phyloP scores from a whole-genome alignment of 1,284 basidiomycete species.

The Mycena citricolor region DNA sequence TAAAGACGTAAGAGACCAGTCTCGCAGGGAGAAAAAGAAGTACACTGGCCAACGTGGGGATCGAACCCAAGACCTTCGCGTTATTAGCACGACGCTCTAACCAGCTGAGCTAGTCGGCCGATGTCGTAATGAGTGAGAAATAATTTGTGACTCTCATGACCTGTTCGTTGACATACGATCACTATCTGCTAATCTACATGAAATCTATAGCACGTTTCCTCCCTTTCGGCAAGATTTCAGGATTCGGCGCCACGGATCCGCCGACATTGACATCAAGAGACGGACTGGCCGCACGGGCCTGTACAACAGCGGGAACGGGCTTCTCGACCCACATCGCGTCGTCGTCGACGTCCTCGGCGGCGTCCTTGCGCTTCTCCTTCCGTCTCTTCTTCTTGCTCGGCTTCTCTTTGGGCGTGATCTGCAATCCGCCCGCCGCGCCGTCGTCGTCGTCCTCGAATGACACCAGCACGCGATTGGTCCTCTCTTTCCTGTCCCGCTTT shows the following conservation, averaged over 20 bases:
- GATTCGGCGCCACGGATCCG: no score
- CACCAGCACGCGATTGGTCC: constrained; percentile 54
- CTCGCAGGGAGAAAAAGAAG: no score
- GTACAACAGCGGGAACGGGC: constrained; percentile 45
- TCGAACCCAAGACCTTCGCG: no score
- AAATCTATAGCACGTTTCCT: constrained; percentile 70
- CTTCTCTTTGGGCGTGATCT: constrained; percentile 33
- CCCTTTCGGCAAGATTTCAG: constrained; percentile 40
- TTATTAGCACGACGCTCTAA: no score
- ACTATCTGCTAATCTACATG: constrained; percentile 38
- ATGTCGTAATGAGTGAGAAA: no score
- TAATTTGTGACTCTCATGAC: no score
- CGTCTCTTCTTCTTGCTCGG: constrained; percentile 47
- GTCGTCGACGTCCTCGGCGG: constrained; percentile 46
- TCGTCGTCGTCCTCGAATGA: constrained; percentile 71
- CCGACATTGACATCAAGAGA: constrained; percentile 16
- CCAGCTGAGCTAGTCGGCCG: no score
- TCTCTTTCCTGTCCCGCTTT: constrained; percentile 45
- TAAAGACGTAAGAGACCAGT: no score
- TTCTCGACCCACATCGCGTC: constrained; percentile 64
- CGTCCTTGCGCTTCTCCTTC: constrained; percentile 41
- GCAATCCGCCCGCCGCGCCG: constrained; percentile 39
- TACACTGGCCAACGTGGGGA: no score
- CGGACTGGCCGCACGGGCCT: constrained; percentile 15
- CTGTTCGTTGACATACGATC: no score